These are phyloP conservation scores for Calonectria montana DNA, from an alignment of 2,329 filamentous ascomycete species.

Conservation along the genomic window DNA sequence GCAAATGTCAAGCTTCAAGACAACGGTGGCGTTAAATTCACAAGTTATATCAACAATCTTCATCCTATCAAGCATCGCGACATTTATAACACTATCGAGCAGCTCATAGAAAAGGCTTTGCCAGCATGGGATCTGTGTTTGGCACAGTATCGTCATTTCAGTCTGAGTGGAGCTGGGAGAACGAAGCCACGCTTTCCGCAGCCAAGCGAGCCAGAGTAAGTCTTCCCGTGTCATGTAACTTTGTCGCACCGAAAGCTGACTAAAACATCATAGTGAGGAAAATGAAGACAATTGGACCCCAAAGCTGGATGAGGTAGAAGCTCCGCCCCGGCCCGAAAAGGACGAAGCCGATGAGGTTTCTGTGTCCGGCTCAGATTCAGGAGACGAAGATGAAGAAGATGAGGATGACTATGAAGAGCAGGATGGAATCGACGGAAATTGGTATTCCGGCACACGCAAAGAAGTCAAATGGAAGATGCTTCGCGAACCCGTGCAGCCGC, in stretches of 20 bases:
- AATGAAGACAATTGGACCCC: constrained; percentile 13
- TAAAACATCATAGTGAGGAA: background rate
- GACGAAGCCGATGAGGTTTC: background rate
- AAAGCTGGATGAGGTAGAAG: background rate
- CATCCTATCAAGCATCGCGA: constrained; percentile 48
- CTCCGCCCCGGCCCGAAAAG: constrained; percentile 11
- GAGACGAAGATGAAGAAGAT: constrained; percentile 20
- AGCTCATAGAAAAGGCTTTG: constrained; percentile 49
- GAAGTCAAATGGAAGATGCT: background rate
- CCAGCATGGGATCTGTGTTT: constrained; percentile 62
- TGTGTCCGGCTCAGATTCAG: background rate
- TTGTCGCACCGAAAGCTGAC: constrained; percentile 30
- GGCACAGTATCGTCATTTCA: constrained; percentile 51
- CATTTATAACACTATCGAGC: constrained; percentile 50
- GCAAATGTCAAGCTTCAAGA: constrained; percentile 53
- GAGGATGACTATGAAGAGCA: background rate
- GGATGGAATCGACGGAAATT: background rate
- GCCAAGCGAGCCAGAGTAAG: constrained; percentile 25
- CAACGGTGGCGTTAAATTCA: constrained; percentile 47
- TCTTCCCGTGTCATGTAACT: constrained; percentile 36
- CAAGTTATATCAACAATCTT: constrained; percentile 60
- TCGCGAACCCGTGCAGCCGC: constrained; percentile 27
- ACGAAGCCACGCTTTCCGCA: constrained; percentile 23
- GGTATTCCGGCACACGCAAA: background rate
- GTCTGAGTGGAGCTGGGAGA: constrained; percentile 29